A percentile compares a stretch with the other conserved stretches of the same genome.
Evolutionary conservation across 2,329 filamentous ascomycete genomes (phyloP).

Genomic region (Colletotrichum zoysiae): DNA sequence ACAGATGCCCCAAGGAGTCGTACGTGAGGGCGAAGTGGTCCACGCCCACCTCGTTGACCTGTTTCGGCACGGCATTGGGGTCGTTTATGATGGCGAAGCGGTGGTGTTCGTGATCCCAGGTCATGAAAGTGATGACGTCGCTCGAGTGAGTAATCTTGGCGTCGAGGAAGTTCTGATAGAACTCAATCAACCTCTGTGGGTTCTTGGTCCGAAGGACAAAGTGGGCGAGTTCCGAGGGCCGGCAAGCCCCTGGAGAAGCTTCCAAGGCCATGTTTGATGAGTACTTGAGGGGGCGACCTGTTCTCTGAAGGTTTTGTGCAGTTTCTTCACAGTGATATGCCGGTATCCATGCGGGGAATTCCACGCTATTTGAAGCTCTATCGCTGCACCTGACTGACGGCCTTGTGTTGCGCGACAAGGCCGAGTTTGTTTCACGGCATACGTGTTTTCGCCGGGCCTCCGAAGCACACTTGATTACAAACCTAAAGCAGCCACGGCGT

Average conservation of each 20-base stretch:
- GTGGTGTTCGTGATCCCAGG: slow-evolving; percentile 63
- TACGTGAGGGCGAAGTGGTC: slow-evolving; percentile 60
- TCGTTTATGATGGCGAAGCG: slow-evolving; percentile 56
- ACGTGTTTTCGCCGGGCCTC: neutral
- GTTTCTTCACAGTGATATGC: no score
- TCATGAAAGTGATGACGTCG: slow-evolving; percentile 52
- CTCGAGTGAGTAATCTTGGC: slow-evolving; percentile 47
- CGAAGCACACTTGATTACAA: no score
- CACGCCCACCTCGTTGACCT: slow-evolving; percentile 49
- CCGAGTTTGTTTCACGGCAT: slow-evolving; percentile 20
- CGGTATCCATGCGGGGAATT: slow-evolving; percentile 8
- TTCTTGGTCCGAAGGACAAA: slow-evolving; percentile 28
- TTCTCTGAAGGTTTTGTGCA: neutral
- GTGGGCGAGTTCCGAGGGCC: slow-evolving; percentile 34
- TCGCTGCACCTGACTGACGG: neutral
- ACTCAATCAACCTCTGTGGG: slow-evolving; percentile 47
- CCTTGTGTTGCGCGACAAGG: neutral
- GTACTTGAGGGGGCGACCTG: neutral
- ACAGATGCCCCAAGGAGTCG: slow-evolving; percentile 50
- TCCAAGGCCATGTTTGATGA: slow-evolving; percentile 19
- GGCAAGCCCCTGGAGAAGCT: slow-evolving; percentile 6
- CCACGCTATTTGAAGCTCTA: slow-evolving; percentile 1
- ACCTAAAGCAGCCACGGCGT: neutral
- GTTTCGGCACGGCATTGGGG: slow-evolving; percentile 45
- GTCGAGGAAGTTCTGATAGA: slow-evolving; percentile 54